A percentile compares a stretch with the other conserved stretches of the same genome.
phyloP scores from a whole-genome alignment of 305 asterid genomes.

The Stenogyne calaminthoides region DNA sequence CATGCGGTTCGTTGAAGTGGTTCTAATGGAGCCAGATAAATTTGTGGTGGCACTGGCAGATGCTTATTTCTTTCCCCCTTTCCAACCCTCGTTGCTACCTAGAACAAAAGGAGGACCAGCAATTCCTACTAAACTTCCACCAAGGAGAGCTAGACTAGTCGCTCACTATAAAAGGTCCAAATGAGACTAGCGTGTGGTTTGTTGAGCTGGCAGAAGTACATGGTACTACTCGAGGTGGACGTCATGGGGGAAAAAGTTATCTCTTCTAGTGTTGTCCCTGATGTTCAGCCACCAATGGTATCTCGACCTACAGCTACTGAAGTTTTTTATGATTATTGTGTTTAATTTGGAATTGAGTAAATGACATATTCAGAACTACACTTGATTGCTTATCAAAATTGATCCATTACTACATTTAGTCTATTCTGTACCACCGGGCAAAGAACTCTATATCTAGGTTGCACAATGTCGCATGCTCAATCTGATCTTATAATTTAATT shows the following conservation, averaged over 20 bases:
- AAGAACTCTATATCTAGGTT: not conserved
- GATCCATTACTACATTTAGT: not conserved
- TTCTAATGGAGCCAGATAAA: constrained; percentile 86
- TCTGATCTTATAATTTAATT: not conserved
- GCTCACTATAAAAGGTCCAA: constrained; percentile 86
- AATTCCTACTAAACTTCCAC: constrained; percentile 84
- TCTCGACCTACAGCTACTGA: constrained; percentile 3
- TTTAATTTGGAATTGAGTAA: not conserved
- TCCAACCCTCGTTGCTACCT: constrained; percentile 80
- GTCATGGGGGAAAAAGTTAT: constrained; percentile 91
- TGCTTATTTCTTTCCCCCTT: constrained; percentile 96
- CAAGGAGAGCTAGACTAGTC: constrained; percentile 81
- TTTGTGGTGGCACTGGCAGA: constrained; percentile 83
- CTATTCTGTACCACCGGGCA: constrained; percentile 8
- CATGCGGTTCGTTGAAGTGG: constrained; percentile 90
- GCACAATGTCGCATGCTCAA: not conserved
- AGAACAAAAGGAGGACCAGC: constrained; percentile 82
- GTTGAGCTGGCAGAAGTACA: constrained; percentile 90
- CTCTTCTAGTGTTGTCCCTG: constrained; percentile 69
- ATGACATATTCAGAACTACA: not conserved
- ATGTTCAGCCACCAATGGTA: constrained; percentile 99
- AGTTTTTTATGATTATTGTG: not conserved
- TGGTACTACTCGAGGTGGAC: constrained; percentile 93
- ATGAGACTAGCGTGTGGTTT: constrained; percentile 91
- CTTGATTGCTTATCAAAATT: not conserved